Evolutionary conservation across 257 asterid genomes (phyloP).

Genomic region (Solanum bukasovii): DNA sequence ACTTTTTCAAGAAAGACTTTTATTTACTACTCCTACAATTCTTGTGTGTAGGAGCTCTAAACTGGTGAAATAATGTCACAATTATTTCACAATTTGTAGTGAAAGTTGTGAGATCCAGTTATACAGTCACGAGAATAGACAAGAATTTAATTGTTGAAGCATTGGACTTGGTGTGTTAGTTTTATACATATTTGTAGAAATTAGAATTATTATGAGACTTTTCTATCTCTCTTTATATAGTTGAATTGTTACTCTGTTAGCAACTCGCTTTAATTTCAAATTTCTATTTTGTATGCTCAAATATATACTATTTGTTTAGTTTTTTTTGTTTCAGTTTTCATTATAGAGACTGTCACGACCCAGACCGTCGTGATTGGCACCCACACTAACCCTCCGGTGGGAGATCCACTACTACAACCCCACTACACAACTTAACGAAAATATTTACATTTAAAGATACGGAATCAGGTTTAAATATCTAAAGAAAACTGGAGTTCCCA

Average conservation of each 20-base stretch:
- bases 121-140: neutral
- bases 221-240: neutral
- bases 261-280: too few relatives aligned
- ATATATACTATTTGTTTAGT: too few relatives aligned
- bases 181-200: neutral
- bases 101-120: neutral
- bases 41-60: neutral
- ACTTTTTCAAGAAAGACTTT: neutral
- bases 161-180: neutral
- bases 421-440: too few relatives aligned
- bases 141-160: neutral
- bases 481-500: too few relatives aligned
- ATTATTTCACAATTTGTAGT: neutral
- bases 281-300: too few relatives aligned
- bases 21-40: neutral
- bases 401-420: too few relatives aligned
- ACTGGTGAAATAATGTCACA: neutral
- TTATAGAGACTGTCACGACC: too few relatives aligned
- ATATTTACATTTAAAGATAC: too few relatives aligned
- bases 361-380: too few relatives aligned
- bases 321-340: too few relatives aligned
- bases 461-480: too few relatives aligned
- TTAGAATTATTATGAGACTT: neutral
- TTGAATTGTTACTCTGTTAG: neutral
- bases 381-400: too few relatives aligned